Evolutionary conservation across 2,329 filamentous ascomycete species (phyloP).

Genomic region (Ceratocystis huliohia): DNA sequence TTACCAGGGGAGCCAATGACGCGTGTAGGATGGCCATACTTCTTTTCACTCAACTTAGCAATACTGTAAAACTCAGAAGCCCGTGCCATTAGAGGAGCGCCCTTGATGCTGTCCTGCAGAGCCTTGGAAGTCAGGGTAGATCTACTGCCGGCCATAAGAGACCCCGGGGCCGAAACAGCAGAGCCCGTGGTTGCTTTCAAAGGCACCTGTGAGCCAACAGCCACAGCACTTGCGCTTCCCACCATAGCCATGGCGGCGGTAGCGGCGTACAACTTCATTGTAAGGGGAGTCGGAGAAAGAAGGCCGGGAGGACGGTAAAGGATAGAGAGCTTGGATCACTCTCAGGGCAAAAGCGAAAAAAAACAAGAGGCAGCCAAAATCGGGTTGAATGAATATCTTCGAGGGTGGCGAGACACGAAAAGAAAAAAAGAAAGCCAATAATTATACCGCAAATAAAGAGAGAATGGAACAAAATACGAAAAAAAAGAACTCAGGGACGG

Average conservation of each 20-base stretch:
- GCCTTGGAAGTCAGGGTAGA: conserved; percentile 40
- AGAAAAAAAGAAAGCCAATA: not conserved
- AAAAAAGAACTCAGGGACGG: not conserved
- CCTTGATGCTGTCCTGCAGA: conserved; percentile 45
- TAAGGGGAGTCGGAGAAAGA: not conserved
- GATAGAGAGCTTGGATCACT: conserved; percentile 4
- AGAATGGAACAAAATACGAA: not conserved
- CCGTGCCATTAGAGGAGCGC: conserved; percentile 43
- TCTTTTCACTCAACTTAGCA: conserved; percentile 43
- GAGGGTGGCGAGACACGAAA: not conserved
- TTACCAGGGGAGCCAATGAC: conserved; percentile 55
- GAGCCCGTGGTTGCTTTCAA: conserved; percentile 1
- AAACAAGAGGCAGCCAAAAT: not conserved
- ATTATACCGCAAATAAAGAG: not conserved
- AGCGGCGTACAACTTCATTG: conserved; percentile 17
- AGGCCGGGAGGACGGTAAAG: not conserved
- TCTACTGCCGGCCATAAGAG: conserved; percentile 23
- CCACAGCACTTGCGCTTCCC: conserved; percentile 16
- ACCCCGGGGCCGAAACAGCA: not conserved
- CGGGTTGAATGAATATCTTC: not conserved
- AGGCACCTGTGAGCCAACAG: conserved; percentile 17
- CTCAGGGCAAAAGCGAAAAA: not conserved
- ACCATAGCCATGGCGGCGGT: conserved; percentile 20
- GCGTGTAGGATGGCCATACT: conserved; percentile 56
- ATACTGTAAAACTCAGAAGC: conserved; percentile 51